Percentiles rank a stretch among this genome's conserved stretches.
Conservation (phyloP, 257 asterid genomes). For the Ehretia macrophylla region DNA sequence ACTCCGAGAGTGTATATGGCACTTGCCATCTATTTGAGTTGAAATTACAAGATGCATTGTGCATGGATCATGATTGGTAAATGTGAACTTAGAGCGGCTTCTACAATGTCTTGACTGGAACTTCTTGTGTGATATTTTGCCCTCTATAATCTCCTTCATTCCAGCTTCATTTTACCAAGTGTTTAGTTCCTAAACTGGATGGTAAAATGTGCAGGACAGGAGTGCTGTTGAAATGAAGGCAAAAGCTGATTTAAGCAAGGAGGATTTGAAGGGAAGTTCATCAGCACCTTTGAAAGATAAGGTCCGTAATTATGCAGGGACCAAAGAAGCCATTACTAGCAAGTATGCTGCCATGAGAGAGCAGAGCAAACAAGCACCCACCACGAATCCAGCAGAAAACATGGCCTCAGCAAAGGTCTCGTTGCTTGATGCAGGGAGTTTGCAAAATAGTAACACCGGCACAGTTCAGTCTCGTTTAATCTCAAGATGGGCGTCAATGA, state of each 20-base stretch:
- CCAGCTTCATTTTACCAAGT: neutral
- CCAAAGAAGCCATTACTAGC: constrained; percentile 81
- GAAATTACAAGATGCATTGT: neutral
- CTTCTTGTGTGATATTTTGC: neutral
- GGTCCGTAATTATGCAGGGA: constrained; percentile 53
- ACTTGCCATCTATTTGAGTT: neutral
- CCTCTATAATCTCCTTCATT: neutral
- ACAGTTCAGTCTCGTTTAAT: constrained; percentile 55
- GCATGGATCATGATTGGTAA: too few relatives aligned
- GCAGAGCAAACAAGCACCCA: constrained; percentile 46
- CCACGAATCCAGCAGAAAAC: constrained; percentile 40
- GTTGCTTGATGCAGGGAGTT: constrained; percentile 48
- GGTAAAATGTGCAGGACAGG: constrained; percentile 37
- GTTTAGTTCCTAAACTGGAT: neutral
- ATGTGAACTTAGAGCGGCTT: too few relatives aligned
- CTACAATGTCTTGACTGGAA: neutral
- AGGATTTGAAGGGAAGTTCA: constrained; percentile 59
- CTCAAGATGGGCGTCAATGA: constrained; percentile 93
- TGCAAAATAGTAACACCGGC: constrained; percentile 28
- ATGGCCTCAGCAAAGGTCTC: constrained; percentile 75
- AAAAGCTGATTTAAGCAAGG: constrained; percentile 36
- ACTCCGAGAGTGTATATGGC: neutral
- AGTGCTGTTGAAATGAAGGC: constrained; percentile 51
- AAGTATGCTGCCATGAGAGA: constrained; percentile 81
- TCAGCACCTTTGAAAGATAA: constrained; percentile 59